These are phyloP conservation scores for Solanum chilense DNA, from an alignment of 257 asterid species.

Conservation along the genomic window DNA sequence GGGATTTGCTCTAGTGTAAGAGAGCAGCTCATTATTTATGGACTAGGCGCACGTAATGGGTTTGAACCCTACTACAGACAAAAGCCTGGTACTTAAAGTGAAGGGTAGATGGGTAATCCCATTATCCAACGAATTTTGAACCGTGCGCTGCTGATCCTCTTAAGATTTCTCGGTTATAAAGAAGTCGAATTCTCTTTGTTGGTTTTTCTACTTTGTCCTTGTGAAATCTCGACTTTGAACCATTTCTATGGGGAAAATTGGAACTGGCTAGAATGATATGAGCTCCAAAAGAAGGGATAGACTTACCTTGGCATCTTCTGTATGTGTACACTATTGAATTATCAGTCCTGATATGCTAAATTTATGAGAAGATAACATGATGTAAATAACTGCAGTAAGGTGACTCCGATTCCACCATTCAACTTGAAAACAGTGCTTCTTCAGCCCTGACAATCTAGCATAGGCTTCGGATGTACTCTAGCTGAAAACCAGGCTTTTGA, in stretches of 20 bases:
- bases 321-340: background rate
- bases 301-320: background rate
- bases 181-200: background rate
- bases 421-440: background rate
- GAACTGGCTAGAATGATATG: background rate
- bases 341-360: background rate
- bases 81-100: background rate
- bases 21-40: background rate
- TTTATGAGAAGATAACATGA: background rate
- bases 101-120: background rate
- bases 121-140: background rate
- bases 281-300: background rate
- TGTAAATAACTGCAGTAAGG: background rate
- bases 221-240: background rate
- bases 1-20: background rate
- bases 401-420: background rate
- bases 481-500: background rate
- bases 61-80: background rate
- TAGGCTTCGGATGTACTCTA: background rate
- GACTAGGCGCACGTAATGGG: background rate
- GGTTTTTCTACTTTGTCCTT: background rate
- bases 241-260: background rate
- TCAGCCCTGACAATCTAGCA: background rate
- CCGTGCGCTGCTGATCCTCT: background rate
- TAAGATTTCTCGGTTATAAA: background rate